Percentiles rank a stretch among this genome's conserved stretches.
Evolutionary conservation across 108 stramenopile genomes (phyloP).

Genomic region (Discostella pseudostelligera): DNA sequence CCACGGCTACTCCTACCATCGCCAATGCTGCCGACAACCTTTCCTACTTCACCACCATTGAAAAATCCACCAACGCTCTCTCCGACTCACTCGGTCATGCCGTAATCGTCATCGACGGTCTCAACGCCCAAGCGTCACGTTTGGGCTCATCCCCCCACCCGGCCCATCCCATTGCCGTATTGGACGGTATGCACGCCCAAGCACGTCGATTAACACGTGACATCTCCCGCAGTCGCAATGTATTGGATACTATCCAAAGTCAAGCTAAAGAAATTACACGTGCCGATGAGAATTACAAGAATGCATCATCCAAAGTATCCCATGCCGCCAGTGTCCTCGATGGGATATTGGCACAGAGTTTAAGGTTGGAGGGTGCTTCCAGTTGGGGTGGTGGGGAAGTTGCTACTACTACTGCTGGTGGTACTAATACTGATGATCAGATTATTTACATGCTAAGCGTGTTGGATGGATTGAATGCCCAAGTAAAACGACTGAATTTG

Average conservation of each 20-base stretch:
- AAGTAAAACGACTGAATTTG: constrained; percentile 33
- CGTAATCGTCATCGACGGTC: constrained; percentile 31
- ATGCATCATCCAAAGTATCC: constrained; percentile 6
- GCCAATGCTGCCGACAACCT: neutral
- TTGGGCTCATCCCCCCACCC: constrained; percentile 19
- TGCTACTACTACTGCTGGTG: neutral
- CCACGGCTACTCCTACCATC: neutral
- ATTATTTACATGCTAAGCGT: constrained; percentile 38
- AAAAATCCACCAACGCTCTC: constrained; percentile 28
- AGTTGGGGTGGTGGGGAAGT: constrained; percentile 2
- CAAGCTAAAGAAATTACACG: constrained; percentile 26
- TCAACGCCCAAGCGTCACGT: constrained; percentile 39
- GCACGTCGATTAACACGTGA: constrained; percentile 24
- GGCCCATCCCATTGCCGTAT: constrained; percentile 29
- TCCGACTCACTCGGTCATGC: constrained; percentile 42
- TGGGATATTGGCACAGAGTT: constrained; percentile 30
- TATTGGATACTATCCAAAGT: constrained; percentile 18
- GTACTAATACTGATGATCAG: constrained; percentile 20
- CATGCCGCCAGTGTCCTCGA: constrained; percentile 38
- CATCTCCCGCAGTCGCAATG: constrained; percentile 7
- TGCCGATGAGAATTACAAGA: constrained; percentile 13
- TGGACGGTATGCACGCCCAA: constrained; percentile 42
- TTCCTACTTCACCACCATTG: constrained; percentile 21
- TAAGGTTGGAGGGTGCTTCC: constrained; percentile 28
- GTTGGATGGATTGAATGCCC: constrained; percentile 45